Conservation (phyloP, 1,139 yeast species). For the Yamadazyma oceani region DNA sequence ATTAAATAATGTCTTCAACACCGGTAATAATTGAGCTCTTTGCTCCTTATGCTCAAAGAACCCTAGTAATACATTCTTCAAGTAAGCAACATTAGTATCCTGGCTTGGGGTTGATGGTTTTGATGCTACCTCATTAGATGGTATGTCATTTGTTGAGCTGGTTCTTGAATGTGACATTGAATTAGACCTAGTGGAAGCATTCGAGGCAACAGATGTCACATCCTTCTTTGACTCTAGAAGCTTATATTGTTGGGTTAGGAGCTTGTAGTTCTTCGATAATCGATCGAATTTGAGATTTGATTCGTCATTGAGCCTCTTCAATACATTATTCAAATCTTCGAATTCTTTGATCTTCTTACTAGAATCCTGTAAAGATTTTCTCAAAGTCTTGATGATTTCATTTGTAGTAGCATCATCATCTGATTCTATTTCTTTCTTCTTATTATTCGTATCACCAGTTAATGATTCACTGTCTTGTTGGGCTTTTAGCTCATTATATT, state of each 20-base stretch:
- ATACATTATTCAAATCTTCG: conserved; percentile 55
- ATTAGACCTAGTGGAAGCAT: conserved; percentile 5
- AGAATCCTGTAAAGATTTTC: conserved; percentile 52
- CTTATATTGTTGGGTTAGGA: conserved; percentile 57
- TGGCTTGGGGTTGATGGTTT: conserved; percentile 3
- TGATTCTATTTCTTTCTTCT: conserved; percentile 11
- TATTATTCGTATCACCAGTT: neutral
- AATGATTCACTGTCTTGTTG: conserved; percentile 15
- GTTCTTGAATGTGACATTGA: conserved; percentile 3
- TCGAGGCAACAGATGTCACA: neutral
- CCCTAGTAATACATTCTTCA: conserved; percentile 84
- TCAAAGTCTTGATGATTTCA: conserved; percentile 47
- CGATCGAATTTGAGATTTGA: conserved; percentile 63
- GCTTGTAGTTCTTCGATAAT: conserved; percentile 63
- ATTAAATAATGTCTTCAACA: conserved; percentile 70
- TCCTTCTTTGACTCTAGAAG: conserved; percentile 22
- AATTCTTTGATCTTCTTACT: conserved; percentile 53
- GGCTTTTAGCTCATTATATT: conserved; percentile 31
- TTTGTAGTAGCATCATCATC: conserved; percentile 21
- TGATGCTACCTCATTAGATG: neutral
- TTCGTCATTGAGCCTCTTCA: conserved; percentile 70
- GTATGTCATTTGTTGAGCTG: neutral
- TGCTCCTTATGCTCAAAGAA: conserved; percentile 93
- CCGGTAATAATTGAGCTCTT: conserved; percentile 80
- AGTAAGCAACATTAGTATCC: conserved; percentile 60